These are phyloP conservation scores for Pseudozyma hubeiensis DNA, from an alignment of 1,284 basidiomycete genomes.

Conservation along the genomic window DNA sequence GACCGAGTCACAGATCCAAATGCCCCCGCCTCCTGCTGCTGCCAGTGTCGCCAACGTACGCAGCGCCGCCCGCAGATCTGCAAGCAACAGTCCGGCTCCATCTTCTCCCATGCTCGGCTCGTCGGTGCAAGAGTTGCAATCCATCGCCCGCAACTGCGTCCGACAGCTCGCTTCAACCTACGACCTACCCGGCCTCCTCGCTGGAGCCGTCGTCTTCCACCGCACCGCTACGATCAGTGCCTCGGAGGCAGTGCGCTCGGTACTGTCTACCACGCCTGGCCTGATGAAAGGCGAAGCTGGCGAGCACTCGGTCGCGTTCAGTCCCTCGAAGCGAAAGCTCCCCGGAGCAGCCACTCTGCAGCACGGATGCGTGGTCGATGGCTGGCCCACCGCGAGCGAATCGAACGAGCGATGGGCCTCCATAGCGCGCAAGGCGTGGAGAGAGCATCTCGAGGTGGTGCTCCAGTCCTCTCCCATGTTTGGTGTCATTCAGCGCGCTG, in stretches of 20 bases:
- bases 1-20: constrained; percentile 48
- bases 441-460: constrained; percentile 61
- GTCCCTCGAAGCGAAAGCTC: constrained; percentile 48
- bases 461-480: constrained; percentile 61
- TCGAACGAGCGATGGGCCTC: constrained; percentile 49
- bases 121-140: constrained; percentile 40
- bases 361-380: constrained; percentile 50
- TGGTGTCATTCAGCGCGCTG: constrained; percentile 65
- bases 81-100: constrained; percentile 49
- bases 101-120: constrained; percentile 35
- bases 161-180: constrained; percentile 60
- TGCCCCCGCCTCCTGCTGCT: constrained; percentile 47
- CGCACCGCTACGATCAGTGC: constrained; percentile 67
- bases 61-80: constrained; percentile 32
- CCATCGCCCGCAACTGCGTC: constrained; percentile 48
- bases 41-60: constrained; percentile 24
- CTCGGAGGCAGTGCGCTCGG: constrained; percentile 62
- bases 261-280: constrained; percentile 60
- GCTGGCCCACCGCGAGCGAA: constrained; percentile 39
- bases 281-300: constrained; percentile 64
- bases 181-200: constrained; percentile 65
- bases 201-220: constrained; percentile 66
- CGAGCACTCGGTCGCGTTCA: constrained; percentile 49
- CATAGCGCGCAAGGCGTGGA: constrained; percentile 62
- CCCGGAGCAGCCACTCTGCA: constrained; percentile 29